Evolutionary conservation across 2,329 filamentous ascomycete genomes (phyloP), one percentile per base, ranked within the genome.

Genomic region (Cladophialophora carrionii): DNA sequence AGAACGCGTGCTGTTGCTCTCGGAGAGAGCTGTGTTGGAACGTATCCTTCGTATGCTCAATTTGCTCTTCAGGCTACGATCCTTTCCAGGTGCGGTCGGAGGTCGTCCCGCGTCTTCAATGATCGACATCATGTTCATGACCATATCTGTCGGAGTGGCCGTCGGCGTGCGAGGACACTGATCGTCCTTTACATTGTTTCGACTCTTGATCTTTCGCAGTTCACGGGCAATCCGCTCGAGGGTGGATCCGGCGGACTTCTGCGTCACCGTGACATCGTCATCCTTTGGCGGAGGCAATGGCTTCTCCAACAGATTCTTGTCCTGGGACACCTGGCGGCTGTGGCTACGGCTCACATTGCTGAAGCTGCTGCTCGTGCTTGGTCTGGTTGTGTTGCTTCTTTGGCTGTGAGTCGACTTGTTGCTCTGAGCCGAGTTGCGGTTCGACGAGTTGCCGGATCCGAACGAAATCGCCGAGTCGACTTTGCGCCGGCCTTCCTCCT

Each of bases 391-490:
- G 31, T 75, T 73, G 31, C 66, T 73, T 57, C 49, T 60, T 41
- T 60, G 57, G 57, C 46, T 52, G 12, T 73, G 73, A 56, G 57
- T 70, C 62, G 72, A 75, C 69, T 76, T 77, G 66, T 60, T 60
- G 34, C 66, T 73, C 56, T 74, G 74, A 57, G 58, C 71, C 64
- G 72, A 75, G 69, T 76, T 77, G 66, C 74, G 78, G 31, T 77
- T 77, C 9, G 76, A 75, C 32, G 76, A 74, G 32, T 73, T 75
- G 26, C 73, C 69, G 1, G 77, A 77, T 57, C 78, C 80, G 71
- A 88, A 87, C 74, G 85, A 87, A 64, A 88, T 83, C 22, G 86
- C 87, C 2, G 87, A 88, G 73, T 88, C 87, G 24, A 83, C 83
- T 75, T 87, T 88, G 71, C 85, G 82, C 59, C 74, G 70, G 51